Evolutionary conservation across 169 alveolate genomes (phyloP).

Genomic region (Perkinsus marinus): DNA sequence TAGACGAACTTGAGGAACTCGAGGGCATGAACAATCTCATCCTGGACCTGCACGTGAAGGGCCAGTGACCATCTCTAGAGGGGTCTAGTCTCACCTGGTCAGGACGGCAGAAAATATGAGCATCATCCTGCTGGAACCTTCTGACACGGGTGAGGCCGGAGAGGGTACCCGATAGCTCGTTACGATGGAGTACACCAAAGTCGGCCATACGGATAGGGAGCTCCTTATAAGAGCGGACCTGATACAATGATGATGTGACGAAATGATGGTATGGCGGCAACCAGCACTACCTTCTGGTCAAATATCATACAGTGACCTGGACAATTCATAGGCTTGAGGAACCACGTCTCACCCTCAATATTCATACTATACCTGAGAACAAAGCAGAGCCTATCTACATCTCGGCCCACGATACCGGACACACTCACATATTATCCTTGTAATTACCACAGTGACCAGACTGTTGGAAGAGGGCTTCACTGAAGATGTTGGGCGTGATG

Average conservation of each 20-base stretch:
- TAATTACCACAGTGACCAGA: conserved; percentile 98
- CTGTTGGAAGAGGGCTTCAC: conserved; percentile 66
- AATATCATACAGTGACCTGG: conserved; percentile 90
- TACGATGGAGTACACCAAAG: conserved; percentile 97
- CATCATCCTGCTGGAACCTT: conserved; percentile 98
- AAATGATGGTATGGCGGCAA: neutral
- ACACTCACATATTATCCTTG: conserved; percentile 65
- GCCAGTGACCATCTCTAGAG: no score
- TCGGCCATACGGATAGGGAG: conserved; percentile 95
- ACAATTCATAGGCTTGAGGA: conserved; percentile 99
- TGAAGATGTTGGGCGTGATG: conserved; percentile 86
- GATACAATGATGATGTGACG: no score
- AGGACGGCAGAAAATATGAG: conserved; percentile 93
- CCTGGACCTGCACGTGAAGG: no score
- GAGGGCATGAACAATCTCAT: conserved; percentile 74
- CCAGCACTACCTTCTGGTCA: neutral
- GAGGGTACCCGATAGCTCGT: conserved; percentile 94
- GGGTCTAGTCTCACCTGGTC: conserved; percentile 67
- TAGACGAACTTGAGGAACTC: conserved; percentile 83
- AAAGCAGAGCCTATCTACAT: neutral
- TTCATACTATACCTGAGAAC: conserved; percentile 74
- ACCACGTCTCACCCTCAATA: conserved; percentile 89
- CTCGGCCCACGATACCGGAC: neutral
- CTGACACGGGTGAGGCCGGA: conserved; percentile 94
- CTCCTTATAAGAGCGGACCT: conserved; percentile 78